phyloP scores from a whole-genome alignment of 495 filamentous ascomycete genomes.

The Elasticomyces elasticus region DNA sequence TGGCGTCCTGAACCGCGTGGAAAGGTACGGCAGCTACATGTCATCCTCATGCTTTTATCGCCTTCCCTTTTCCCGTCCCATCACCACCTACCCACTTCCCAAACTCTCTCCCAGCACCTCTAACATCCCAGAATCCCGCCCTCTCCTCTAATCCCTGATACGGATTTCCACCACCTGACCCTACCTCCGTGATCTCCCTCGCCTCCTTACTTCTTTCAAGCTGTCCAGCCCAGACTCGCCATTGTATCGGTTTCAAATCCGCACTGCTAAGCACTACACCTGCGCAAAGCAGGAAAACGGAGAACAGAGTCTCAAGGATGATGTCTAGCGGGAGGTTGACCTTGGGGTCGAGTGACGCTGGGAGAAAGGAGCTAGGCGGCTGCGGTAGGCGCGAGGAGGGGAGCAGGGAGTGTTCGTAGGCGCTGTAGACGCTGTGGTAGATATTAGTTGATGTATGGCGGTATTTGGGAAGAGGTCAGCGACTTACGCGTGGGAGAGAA shows the following conservation, averaged over 20 bases:
- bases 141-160: slow-evolving; percentile 32
- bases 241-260: slow-evolving; percentile 33
- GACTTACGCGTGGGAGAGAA: slow-evolving; percentile 37
- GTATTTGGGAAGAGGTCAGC: background rate
- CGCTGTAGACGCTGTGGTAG: slow-evolving; percentile 34
- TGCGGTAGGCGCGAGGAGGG: slow-evolving; percentile 6
- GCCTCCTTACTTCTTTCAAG: slow-evolving; percentile 27
- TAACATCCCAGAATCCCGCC: slow-evolving; percentile 36
- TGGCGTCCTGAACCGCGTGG: too few species aligned
- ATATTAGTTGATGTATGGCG: slow-evolving; percentile 17
- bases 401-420: slow-evolving; percentile 35
- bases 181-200: slow-evolving; percentile 17
- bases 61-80: background rate
- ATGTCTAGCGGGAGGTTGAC: slow-evolving; percentile 33
- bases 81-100: slow-evolving; percentile 31
- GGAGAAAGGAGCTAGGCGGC: slow-evolving; percentile 13
- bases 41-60: background rate
- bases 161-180: slow-evolving; percentile 31
- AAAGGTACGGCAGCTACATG: background rate
- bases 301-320: slow-evolving; percentile 34
- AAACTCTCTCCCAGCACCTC: slow-evolving; percentile 36
- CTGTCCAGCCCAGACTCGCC: slow-evolving; percentile 33
- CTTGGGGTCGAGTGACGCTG: slow-evolving; percentile 14
- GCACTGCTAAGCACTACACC: slow-evolving; percentile 32
- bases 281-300: slow-evolving; percentile 30